These are phyloP conservation scores for Trichophyton schoenleinii DNA, from an alignment of 2,329 filamentous ascomycete genomes.

Conservation along the genomic window DNA sequence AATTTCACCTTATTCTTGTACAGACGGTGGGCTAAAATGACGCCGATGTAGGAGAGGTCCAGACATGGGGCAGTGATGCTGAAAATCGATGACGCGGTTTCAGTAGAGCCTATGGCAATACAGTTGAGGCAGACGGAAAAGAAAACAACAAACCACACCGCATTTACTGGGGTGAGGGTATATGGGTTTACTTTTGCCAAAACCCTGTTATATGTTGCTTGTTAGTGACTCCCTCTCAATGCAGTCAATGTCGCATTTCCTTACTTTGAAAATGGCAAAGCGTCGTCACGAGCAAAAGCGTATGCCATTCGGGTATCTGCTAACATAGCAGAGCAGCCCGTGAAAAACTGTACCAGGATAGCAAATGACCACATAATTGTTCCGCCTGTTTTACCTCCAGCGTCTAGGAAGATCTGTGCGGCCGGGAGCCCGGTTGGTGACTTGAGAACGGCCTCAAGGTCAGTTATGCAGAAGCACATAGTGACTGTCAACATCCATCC, in stretches of 20 bases:
- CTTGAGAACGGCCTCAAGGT: constrained; percentile 43
- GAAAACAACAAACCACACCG: constrained; percentile 51
- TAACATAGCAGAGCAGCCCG: constrained; percentile 51
- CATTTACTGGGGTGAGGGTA: constrained; percentile 49
- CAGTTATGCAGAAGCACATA: constrained; percentile 50
- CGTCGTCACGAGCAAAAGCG: constrained; percentile 48
- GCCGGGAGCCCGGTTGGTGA: constrained; percentile 50
- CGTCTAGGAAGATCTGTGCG: constrained; percentile 49
- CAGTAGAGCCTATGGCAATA: constrained; percentile 33
- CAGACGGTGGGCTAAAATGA: constrained; percentile 46
- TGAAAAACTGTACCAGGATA: constrained; percentile 53
- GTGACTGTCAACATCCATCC: constrained; percentile 53
- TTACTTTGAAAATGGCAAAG: constrained; percentile 47
- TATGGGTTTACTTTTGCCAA: constrained; percentile 41
- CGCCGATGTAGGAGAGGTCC: constrained; percentile 45
- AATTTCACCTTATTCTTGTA: constrained; percentile 43
- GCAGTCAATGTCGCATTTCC: constrained; percentile 6
- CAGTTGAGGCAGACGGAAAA: constrained; percentile 43
- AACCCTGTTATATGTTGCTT: constrained; percentile 25
- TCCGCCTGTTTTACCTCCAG: constrained; percentile 44
- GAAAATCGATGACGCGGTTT: constrained; percentile 39
- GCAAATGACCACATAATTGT: constrained; percentile 50
- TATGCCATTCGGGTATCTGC: constrained; percentile 52
- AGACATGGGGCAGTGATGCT: constrained; percentile 42
- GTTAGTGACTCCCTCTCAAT: constrained; percentile 1